Base-by-base conservation (phyloP, 176 grass and related monocot species). In the Cymbopogon citratus region DNA sequence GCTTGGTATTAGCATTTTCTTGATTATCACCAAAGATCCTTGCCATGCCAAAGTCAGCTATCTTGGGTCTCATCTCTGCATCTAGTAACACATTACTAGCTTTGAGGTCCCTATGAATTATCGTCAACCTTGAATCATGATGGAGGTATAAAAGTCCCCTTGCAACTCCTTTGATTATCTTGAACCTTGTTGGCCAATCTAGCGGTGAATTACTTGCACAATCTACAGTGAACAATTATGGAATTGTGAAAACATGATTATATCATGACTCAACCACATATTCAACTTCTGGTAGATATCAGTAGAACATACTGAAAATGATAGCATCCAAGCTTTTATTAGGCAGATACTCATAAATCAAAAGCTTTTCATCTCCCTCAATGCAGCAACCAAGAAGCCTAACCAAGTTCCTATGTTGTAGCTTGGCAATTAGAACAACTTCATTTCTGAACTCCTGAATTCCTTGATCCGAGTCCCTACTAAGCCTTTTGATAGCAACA, bases 1-100 rank as follows among this genome's bases (percentile, higher is more conserved):
- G 57, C 28, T 56, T 80, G 12, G 75, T 90, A 54, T 84, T 54
- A 44, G 71, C 84, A 36, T 75, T 81, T 75, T 87, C 52, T 36
- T 90, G 80, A 12, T 83, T 86, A 3, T 86, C 49, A 3, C 70
- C 63, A 59, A 87, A 87, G 56, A 91, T 80, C 21, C 85, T 85
- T 31, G 89, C 89, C 89, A 84, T 83, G 35, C 89, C 89, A 36
- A 91, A 91, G 12, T 91, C 85, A 0, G 80, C 73, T 70, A 91
- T 84, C 64, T 84, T 91, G 6, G 89, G 89, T 49, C 75, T 87
- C 85, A 81, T 85, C 11, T 91, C 41, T 5, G 33, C 68, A 76
- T 91, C 89, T 14, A 91, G 68, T 52, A 91, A 76, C 71, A 91
- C 48, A 19, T 91, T 85, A 28, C 48, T 76, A 21, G 80, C 85